These are phyloP conservation scores for Phytopythium cucurbitacearum DNA, from an alignment of 352 stramenopile species.

Conservation along the genomic window DNA sequence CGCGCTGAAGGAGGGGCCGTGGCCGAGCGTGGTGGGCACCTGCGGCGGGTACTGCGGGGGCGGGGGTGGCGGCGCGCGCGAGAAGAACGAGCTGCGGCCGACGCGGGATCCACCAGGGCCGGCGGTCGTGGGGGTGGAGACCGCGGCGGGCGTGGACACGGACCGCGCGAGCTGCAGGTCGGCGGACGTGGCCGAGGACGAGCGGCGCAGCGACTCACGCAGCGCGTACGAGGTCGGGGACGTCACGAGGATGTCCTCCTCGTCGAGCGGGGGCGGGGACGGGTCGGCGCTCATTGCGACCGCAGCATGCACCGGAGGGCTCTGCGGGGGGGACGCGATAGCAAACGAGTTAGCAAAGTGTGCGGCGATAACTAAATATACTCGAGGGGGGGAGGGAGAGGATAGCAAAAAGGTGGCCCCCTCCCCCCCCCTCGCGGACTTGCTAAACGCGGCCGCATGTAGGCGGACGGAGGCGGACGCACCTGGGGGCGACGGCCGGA, in stretches of 20 bases:
- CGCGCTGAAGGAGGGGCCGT: constrained; percentile 7
- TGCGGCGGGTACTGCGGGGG: constrained; percentile 49
- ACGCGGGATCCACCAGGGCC: constrained; percentile 18
- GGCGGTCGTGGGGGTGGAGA: constrained; percentile 15
- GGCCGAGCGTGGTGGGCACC: constrained; percentile 9
- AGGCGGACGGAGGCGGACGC: no score
- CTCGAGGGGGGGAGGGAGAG: no score
- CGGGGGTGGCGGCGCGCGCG: constrained; percentile 51
- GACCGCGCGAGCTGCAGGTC: constrained; percentile 14
- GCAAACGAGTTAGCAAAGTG: no score
- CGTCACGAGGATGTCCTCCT: constrained; percentile 77
- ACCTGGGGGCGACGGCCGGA: neutral
- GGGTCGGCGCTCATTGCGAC: constrained; percentile 31
- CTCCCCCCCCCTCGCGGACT: no score
- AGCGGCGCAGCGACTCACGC: constrained; percentile 75
- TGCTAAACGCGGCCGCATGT: no score
- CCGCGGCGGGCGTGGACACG: constrained; percentile 11
- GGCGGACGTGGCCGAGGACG: constrained; percentile 51
- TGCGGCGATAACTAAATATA: no score
- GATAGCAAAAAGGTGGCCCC: no score
- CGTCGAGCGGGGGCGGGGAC: constrained; percentile 25
- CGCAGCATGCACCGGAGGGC: constrained; percentile 26
- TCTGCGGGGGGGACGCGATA: neutral
- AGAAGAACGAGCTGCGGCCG: constrained; percentile 54
- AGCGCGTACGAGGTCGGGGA: constrained; percentile 75